These are phyloP conservation scores for Ceratocystis smalleyi DNA, from an alignment of 2,329 filamentous ascomycete species.

Conservation along the genomic window DNA sequence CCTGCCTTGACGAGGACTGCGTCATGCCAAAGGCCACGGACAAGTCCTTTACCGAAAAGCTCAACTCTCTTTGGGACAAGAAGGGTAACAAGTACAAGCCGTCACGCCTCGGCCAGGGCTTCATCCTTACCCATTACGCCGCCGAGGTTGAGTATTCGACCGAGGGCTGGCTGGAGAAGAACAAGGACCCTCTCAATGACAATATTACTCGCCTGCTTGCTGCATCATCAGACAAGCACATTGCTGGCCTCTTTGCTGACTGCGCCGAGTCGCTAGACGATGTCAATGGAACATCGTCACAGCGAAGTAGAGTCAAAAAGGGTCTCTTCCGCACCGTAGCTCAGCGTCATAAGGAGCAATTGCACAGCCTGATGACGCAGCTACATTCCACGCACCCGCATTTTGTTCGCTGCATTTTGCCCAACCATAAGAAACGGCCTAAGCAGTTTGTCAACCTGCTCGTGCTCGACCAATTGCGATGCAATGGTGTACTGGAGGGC, in stretches of 20 bases:
- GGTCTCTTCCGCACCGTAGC: constrained; percentile 93
- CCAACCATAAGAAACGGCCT: constrained; percentile 92
- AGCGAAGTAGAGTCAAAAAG: constrained; percentile 78
- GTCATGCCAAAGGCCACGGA: constrained; percentile 99
- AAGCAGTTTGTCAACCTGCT: constrained; percentile 84
- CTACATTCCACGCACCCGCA: constrained; percentile 94
- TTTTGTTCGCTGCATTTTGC: constrained; percentile 93
- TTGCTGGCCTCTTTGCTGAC: constrained; percentile 73
- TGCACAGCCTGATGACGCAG: constrained; percentile 90
- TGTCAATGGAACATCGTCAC: constrained; percentile 35
- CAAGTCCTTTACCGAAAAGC: constrained; percentile 89
- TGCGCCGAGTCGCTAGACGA: constrained; percentile 74
- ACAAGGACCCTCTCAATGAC: constrained; percentile 96
- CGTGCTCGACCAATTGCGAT: constrained; percentile 93
- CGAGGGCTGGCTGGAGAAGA: constrained; percentile 92
- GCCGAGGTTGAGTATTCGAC: constrained; percentile 96
- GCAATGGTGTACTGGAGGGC: constrained; percentile 97
- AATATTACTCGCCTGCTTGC: constrained; percentile 84
- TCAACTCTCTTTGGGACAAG: constrained; percentile 93
- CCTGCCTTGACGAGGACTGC: constrained; percentile 90
- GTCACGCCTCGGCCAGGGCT: constrained; percentile 76
- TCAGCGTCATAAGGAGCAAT: constrained; percentile 91
- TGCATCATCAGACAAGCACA: constrained; percentile 63
- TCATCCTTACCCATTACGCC: constrained; percentile 92
- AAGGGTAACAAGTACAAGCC: constrained; percentile 88